These are phyloP conservation scores for Picea sitchensis DNA, from an alignment of 75 land plant species.

Conservation along the genomic window DNA sequence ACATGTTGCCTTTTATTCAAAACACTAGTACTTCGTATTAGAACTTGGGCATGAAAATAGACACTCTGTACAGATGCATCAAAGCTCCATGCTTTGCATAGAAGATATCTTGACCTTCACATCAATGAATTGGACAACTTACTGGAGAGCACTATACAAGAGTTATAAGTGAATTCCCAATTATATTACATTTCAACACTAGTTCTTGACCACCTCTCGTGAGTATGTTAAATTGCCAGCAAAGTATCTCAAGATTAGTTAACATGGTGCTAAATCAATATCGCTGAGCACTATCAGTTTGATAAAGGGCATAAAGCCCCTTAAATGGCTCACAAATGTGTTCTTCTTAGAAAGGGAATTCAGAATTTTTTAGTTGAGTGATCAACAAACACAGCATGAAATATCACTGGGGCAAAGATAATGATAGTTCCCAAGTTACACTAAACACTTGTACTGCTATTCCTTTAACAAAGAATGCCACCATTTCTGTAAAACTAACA, in stretches of 20 bases:
- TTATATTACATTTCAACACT: neutral
- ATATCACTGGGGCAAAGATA: neutral
- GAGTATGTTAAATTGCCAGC: neutral
- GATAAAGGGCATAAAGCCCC: too few species aligned
- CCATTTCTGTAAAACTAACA: neutral
- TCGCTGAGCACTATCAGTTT: too few species aligned
- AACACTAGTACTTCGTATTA: neutral
- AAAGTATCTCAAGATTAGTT: neutral
- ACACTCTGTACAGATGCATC: neutral
- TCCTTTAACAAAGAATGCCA: neutral
- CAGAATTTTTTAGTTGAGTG: neutral
- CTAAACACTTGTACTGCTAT: neutral
- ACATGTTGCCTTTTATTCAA: neutral
- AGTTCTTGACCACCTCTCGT: neutral
- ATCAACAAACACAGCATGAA: neutral
- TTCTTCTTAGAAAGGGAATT: neutral
- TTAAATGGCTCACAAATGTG: neutral
- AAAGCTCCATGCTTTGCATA: neutral
- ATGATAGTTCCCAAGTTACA: neutral
- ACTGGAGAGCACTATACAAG: neutral
- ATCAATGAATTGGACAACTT: neutral
- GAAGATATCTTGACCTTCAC: neutral
- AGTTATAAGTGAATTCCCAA: constrained; percentile 6
- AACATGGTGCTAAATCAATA: neutral
- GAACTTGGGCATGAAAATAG: neutral